Conservation (phyloP, 179 eudicot species). For the Carnegiea gigantea region DNA sequence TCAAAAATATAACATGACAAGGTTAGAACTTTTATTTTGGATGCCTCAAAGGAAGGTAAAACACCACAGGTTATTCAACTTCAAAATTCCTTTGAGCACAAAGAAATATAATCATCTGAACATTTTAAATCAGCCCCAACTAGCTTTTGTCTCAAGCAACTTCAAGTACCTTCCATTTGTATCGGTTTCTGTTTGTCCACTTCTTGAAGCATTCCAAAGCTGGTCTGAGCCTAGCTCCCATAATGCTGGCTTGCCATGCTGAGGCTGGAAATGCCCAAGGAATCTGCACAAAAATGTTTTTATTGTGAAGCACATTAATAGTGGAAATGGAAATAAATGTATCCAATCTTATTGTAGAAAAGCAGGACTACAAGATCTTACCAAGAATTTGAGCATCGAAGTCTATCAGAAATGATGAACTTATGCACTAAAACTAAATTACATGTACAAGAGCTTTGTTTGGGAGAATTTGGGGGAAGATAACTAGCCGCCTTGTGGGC, state of each 20-base stretch:
- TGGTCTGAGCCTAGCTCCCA: constrained; percentile 68
- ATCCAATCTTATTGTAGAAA: not conserved
- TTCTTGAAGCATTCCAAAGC: constrained; percentile 37
- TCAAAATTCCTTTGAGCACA: no score
- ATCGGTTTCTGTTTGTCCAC: constrained; percentile 41
- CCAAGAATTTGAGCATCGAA: not conserved
- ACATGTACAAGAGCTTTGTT: not conserved
- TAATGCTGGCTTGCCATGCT: constrained; percentile 60
- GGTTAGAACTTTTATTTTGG: not conserved
- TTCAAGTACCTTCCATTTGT: constrained; percentile 55
- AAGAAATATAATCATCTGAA: not conserved
- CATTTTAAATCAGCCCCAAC: not conserved
- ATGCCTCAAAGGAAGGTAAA: constrained; percentile 9
- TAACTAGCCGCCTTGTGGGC: no score
- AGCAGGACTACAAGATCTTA: not conserved
- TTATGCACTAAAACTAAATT: not conserved
- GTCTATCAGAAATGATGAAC: not conserved
- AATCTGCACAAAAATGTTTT: constrained; percentile 46
- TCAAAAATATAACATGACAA: not conserved
- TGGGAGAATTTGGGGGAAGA: no score
- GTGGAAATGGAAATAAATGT: not conserved
- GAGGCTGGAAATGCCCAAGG: constrained; percentile 79
- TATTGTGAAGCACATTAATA: not conserved
- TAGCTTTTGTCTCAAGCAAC: not conserved
- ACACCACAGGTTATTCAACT: not conserved